phyloP scores from a whole-genome alignment of 768 basidiomycete genomes.

The Boletellus emodensis region DNA sequence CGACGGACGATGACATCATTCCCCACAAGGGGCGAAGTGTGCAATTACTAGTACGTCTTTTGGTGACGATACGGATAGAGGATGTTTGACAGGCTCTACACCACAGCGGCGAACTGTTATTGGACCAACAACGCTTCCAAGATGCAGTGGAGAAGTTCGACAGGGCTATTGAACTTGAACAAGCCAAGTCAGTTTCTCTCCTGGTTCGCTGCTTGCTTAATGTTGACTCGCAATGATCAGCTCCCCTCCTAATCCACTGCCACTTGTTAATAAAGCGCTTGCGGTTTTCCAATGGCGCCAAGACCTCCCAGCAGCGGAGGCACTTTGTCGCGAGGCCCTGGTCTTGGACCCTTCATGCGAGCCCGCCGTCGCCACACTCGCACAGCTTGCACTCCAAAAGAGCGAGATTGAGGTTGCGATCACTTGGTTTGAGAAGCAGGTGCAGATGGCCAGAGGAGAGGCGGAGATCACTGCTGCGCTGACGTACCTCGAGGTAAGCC shows the following conservation, averaged over 20 bases:
- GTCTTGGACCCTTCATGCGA: conserved; percentile 91
- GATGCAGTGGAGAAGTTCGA: conserved; percentile 95
- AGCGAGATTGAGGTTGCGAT: conserved; percentile 83
- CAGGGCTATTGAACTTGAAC: conserved; percentile 83
- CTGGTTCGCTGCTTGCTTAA: neutral
- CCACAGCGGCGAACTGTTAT: conserved; percentile 82
- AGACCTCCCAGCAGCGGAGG: conserved; percentile 77
- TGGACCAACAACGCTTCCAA: conserved; percentile 85
- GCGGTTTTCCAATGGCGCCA: conserved; percentile 95
- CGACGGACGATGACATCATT: conserved; percentile 78
- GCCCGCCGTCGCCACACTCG: conserved; percentile 92
- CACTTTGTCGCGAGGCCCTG: conserved; percentile 84
- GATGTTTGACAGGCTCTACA: neutral
- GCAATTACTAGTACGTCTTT: conserved; percentile 84
- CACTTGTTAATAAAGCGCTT: conserved; percentile 97
- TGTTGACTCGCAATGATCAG: conserved; percentile 15
- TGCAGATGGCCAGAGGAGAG: conserved; percentile 85
- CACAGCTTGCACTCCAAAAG: conserved; percentile 89
- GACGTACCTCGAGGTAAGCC: conserved; percentile 72
- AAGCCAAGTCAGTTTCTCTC: conserved; percentile 49
- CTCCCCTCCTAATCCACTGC: conserved; percentile 77
- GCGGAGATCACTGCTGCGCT: conserved; percentile 77
- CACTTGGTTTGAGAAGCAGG: conserved; percentile 80
- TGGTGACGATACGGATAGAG: neutral
- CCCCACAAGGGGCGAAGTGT: conserved; percentile 83